A percentile compares a stretch with the other conserved stretches of the same genome.
These are phyloP conservation scores for Suillus spraguei DNA, from an alignment of 768 basidiomycete genomes.

Conservation along the genomic window DNA sequence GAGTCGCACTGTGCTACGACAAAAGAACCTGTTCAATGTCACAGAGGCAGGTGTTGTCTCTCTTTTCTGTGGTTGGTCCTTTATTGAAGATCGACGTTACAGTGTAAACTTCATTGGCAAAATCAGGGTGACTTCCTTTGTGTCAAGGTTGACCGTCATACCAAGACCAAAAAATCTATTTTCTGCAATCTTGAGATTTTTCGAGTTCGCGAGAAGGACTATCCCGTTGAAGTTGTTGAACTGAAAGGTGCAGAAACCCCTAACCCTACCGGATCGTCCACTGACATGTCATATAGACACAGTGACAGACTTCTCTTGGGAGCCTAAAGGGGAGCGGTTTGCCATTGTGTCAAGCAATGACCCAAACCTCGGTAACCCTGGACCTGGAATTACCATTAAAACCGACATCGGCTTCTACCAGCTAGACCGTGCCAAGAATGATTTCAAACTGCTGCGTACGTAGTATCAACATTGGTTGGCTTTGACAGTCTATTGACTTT, in stretches of 20 bases:
- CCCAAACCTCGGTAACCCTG: conserved; percentile 89
- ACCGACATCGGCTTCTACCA: conserved; percentile 97
- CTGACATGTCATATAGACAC: conserved; percentile 57
- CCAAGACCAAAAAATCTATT: conserved; percentile 97
- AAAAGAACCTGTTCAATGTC: conserved; percentile 98
- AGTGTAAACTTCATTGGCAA: conserved; percentile 99
- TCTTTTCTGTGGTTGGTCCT: conserved; percentile 8
- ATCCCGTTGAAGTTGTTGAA: conserved; percentile 96
- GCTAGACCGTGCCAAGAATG: conserved; percentile 88
- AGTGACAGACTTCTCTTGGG: conserved; percentile 97
- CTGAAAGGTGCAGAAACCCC: conserved; percentile 69
- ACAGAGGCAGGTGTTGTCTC: conserved; percentile 69
- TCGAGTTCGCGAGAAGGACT: conserved; percentile 95
- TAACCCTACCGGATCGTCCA: conserved; percentile 10
- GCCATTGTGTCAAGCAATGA: conserved; percentile 94
- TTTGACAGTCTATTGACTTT: conserved; percentile 1
- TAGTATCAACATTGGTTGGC: conserved; percentile 13
- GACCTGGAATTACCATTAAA: conserved; percentile 92
- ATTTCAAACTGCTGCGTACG: conserved; percentile 89
- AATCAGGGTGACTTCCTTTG: conserved; percentile 98
- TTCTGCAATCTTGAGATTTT: conserved; percentile 99
- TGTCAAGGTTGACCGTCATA: conserved; percentile 98
- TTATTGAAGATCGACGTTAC: conserved; percentile 12
- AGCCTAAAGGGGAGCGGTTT: conserved; percentile 96
- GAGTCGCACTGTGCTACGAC: conserved; percentile 76